phyloP scores from a whole-genome alignment of 495 filamentous ascomycete genomes.

The Bathelium albidoporum region DNA sequence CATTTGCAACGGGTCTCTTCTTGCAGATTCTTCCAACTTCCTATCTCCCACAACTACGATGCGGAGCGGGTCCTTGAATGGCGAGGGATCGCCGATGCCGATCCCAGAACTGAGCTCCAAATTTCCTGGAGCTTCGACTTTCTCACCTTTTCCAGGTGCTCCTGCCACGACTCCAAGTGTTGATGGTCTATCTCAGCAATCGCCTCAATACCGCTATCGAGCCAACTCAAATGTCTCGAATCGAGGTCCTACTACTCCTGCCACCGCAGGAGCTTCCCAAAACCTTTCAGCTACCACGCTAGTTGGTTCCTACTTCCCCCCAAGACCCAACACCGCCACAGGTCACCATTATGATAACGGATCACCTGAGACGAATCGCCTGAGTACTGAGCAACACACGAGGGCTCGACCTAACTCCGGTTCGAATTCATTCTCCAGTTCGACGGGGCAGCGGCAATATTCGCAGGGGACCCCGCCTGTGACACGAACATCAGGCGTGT shows the following conservation, averaged over 20 bases:
- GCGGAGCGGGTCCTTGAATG: conserved; percentile 27
- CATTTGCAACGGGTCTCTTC: conserved; percentile 48
- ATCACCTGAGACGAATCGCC: conserved; percentile 8
- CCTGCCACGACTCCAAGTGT: conserved; percentile 3
- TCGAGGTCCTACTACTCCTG: conserved; percentile 15
- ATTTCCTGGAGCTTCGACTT: not conserved
- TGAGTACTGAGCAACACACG: conserved; percentile 7
- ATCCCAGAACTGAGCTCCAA: conserved; percentile 6
- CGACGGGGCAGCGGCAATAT: not conserved
- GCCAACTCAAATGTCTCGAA: conserved; percentile 15
- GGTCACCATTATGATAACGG: conserved; percentile 9
- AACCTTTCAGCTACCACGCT: conserved; percentile 6
- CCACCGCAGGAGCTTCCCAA: conserved; percentile 2
- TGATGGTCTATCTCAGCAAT: not conserved
- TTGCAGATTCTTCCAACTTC: conserved; percentile 45
- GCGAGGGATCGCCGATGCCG: conserved; percentile 23
- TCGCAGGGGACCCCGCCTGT: not conserved
- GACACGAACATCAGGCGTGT: conserved; percentile 15
- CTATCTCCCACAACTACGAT: conserved; percentile 41
- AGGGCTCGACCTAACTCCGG: not conserved
- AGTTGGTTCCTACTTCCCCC: conserved; percentile 7
- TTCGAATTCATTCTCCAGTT: conserved; percentile 5
- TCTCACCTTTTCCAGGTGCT: not conserved
- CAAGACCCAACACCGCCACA: conserved; percentile 8
- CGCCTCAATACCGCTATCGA: conserved; percentile 1